Evolutionary conservation across 352 stramenopile species (phyloP).

Genomic region (Blastocystis sp.): DNA sequence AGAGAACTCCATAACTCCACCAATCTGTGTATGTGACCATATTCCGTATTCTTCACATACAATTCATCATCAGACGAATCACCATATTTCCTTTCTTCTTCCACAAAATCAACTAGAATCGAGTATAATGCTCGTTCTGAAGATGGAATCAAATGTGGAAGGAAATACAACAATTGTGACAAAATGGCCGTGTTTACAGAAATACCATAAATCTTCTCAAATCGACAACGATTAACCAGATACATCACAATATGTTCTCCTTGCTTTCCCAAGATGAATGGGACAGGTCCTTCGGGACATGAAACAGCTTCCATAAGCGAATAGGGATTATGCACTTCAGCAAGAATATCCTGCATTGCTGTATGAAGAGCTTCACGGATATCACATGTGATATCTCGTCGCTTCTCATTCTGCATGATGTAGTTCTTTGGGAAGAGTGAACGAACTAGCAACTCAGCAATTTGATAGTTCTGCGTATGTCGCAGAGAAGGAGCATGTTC

Average conservation of each 20-base stretch:
- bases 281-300: background rate
- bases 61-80: background rate
- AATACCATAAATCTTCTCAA: conserved; percentile 34
- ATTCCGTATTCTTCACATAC: background rate
- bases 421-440: background rate
- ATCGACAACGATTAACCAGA: background rate
- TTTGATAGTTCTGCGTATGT: background rate
- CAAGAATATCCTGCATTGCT: conserved; percentile 14
- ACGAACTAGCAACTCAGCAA: background rate
- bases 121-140: background rate
- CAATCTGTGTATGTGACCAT: conserved; percentile 42
- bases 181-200: conserved; percentile 37
- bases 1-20: conserved; percentile 15
- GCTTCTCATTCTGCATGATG: conserved; percentile 24
- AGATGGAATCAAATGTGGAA: background rate
- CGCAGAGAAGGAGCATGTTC: background rate
- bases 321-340: background rate
- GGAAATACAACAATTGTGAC: background rate
- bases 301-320: background rate
- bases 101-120: conserved; percentile 22
- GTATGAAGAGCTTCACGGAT: background rate
- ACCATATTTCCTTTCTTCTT: background rate
- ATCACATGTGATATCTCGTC: conserved; percentile 5
- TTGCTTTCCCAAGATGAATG: background rate
- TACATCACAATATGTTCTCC: background rate